Conservation (phyloP, 2,329 filamentous ascomycete genomes). For the Venturia effusa region DNA sequence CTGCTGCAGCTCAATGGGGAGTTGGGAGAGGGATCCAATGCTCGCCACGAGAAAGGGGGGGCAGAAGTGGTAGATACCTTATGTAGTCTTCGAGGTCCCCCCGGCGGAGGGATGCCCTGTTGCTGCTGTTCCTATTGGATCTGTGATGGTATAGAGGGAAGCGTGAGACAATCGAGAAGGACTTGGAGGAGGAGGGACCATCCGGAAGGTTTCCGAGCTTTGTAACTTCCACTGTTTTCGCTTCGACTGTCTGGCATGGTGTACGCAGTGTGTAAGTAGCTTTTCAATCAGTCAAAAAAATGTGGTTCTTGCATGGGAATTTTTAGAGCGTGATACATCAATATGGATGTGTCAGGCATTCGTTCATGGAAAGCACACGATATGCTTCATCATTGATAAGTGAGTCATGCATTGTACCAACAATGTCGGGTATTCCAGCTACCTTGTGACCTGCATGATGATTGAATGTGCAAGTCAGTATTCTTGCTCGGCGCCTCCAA, state of each 20-base stretch:
- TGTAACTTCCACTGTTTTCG: background rate
- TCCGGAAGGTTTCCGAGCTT: background rate
- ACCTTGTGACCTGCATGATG: background rate
- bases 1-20: background rate
- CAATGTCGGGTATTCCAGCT: background rate
- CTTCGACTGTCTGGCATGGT: background rate
- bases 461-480: background rate
- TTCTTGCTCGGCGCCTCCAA: background rate
- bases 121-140: background rate
- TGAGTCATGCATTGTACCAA: background rate
- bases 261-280: background rate
- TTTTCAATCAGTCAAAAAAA: background rate
- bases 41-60: background rate
- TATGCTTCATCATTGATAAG: background rate
- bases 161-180: background rate
- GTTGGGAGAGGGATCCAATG: background rate
- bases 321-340: background rate
- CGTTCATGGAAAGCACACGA: background rate
- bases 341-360: background rate
- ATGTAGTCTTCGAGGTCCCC: background rate
- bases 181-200: background rate
- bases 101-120: background rate
- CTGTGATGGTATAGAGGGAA: background rate
- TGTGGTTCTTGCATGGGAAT: background rate
- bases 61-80: background rate